Conservation (phyloP, 257 asterid genomes). For the Knoxia roxburghii region DNA sequence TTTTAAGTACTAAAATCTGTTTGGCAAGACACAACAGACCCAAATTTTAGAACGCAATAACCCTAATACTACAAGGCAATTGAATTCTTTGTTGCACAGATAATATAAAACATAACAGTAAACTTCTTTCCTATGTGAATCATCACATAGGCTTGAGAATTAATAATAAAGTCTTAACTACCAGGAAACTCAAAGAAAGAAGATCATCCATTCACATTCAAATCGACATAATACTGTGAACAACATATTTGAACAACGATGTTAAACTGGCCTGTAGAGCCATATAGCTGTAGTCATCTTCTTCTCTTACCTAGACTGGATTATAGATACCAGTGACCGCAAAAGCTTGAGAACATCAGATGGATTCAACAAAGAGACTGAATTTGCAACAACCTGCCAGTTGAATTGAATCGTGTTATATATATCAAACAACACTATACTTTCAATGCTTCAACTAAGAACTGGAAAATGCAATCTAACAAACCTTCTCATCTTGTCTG, state of each 20-base stretch:
- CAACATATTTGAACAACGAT: neutral
- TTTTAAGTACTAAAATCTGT: neutral
- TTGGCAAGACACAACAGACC: no score
- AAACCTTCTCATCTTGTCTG: constrained; percentile 89
- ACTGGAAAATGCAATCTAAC: neutral
- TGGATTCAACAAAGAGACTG: constrained; percentile 62
- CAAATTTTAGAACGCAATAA: no score
- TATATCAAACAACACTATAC: constrained; percentile 3
- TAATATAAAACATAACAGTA: neutral
- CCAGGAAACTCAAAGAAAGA: neutral
- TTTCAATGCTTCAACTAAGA: neutral
- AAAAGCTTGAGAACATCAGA: constrained; percentile 82
- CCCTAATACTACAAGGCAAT: no score
- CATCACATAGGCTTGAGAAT: neutral
- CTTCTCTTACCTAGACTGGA: constrained; percentile 54
- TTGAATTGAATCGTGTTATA: neutral
- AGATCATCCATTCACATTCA: neutral
- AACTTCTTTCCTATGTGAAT: neutral
- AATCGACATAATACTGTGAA: neutral
- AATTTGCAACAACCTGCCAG: constrained; percentile 71
- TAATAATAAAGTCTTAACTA: neutral
- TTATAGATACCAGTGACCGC: constrained; percentile 60
- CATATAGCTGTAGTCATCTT: neutral
- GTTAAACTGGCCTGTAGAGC: neutral
- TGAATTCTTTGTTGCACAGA: neutral